Conservation (phyloP, 331 rosid species). For the Pyrus hybrid region DNA sequence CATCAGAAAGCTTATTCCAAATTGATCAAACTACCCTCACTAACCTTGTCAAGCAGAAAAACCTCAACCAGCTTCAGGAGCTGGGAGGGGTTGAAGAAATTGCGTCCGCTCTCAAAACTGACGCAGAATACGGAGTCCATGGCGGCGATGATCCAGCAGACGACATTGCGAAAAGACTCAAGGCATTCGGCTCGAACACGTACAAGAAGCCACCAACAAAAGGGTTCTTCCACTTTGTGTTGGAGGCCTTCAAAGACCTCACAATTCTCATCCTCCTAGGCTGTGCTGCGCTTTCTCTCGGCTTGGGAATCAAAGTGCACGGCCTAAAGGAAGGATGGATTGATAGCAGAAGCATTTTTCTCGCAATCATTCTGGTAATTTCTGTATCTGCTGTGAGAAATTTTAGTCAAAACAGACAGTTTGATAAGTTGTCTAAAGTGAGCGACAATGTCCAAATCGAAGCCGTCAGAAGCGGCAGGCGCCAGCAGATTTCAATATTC, state of each 20-base stretch:
- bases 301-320: constrained; percentile 22
- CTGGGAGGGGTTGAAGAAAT: constrained; percentile 9
- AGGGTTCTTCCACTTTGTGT: constrained; percentile 17
- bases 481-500: constrained; percentile 4
- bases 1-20: background rate
- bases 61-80: background rate
- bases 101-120: background rate
- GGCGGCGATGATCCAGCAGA: background rate
- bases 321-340: constrained; percentile 35
- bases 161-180: background rate
- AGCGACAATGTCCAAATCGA: constrained; percentile 23
- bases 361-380: constrained; percentile 26
- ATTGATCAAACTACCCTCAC: constrained; percentile 12
- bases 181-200: constrained; percentile 21
- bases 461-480: constrained; percentile 15
- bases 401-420: constrained; percentile 15
- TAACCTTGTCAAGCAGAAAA: constrained; percentile 11
- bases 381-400: constrained; percentile 8
- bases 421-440: constrained; percentile 14
- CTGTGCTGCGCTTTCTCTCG: constrained; percentile 32
- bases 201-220: constrained; percentile 11
- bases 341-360: constrained; percentile 29
- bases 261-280: constrained; percentile 22
- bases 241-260: constrained; percentile 17
- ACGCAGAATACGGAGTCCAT: background rate